phyloP scores from a whole-genome alignment of 306 rosid genomes.

The Hippophae tibetana region DNA sequence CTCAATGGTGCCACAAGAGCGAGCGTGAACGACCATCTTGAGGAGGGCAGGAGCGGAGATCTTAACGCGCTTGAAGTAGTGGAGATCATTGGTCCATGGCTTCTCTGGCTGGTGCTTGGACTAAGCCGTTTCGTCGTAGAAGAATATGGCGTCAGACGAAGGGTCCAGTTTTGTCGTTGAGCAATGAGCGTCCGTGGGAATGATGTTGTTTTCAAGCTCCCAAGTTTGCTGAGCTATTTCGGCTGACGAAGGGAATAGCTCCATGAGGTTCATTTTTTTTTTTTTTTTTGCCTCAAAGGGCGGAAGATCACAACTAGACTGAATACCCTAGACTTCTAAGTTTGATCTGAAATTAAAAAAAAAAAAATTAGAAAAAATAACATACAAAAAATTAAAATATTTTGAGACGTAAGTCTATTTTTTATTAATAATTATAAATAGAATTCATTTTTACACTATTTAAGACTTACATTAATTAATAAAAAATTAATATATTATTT shows the following conservation, averaged over 20 bases:
- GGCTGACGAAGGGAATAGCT: slow-evolving; percentile 32
- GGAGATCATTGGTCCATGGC: slow-evolving; percentile 82
- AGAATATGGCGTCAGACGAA: slow-evolving; percentile 68
- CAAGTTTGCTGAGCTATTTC: slow-evolving; percentile 76
- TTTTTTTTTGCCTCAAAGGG: neutral
- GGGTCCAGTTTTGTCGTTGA: slow-evolving; percentile 31
- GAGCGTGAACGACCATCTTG: slow-evolving; percentile 97
- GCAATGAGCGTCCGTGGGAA: slow-evolving; percentile 53
- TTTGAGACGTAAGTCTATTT: too few relatives aligned
- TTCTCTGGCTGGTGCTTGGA: slow-evolving; percentile 64
- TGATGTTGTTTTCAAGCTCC: slow-evolving; percentile 87
- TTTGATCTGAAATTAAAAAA: too few relatives aligned
- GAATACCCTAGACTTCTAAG: too few relatives aligned
- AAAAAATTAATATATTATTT: too few relatives aligned
- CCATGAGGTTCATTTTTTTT: slow-evolving; percentile 20
- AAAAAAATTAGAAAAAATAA: too few relatives aligned
- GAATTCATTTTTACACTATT: too few relatives aligned
- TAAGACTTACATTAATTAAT: too few relatives aligned
- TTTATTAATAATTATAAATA: too few relatives aligned
- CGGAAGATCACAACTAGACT: too few relatives aligned
- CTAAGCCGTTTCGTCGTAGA: slow-evolving; percentile 73
- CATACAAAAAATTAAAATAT: too few relatives aligned
- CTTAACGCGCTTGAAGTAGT: slow-evolving; percentile 91
- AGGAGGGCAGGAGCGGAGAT: slow-evolving; percentile 96
- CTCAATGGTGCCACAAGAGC: slow-evolving; percentile 93